Percentiles rank a stretch among this genome's conserved stretches.
Evolutionary conservation across 495 filamentous ascomycete genomes (phyloP).

Genomic region (Penicillium desertorum): DNA sequence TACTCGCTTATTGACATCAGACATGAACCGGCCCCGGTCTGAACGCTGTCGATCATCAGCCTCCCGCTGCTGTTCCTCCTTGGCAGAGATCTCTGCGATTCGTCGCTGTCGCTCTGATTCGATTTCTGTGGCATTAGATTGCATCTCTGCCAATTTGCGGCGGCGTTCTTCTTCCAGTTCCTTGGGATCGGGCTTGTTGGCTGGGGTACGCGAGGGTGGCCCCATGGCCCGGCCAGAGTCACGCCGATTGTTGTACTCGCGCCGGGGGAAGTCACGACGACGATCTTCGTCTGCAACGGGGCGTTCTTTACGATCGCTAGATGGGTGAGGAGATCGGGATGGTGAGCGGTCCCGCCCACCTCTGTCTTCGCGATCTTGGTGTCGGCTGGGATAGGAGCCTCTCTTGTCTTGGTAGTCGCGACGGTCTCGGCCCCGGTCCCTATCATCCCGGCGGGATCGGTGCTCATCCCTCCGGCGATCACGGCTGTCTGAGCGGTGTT

Average conservation of each 20-base stretch:
- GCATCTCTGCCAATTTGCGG: conserved; percentile 82
- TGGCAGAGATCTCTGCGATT: conserved; percentile 63
- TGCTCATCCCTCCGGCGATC: conserved; percentile 24
- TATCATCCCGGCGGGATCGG: conserved; percentile 25
- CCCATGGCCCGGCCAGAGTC: conserved; percentile 27
- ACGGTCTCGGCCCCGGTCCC: conserved; percentile 24
- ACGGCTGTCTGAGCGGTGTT: conserved; percentile 22
- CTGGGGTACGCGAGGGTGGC: conserved; percentile 13
- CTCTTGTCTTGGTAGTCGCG: conserved; percentile 19
- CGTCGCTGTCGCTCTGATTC: conserved; percentile 72
- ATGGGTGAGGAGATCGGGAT: conserved; percentile 13
- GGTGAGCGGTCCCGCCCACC: conserved; percentile 25
- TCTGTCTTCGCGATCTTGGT: conserved; percentile 32
- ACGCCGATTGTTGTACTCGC: conserved; percentile 18
- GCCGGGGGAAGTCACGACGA: conserved; percentile 22
- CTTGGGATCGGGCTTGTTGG: conserved; percentile 24
- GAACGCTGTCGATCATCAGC: conserved; percentile 56
- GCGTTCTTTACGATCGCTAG: conserved; percentile 16
- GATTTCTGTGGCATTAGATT: conserved; percentile 74
- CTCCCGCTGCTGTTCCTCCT: conserved; percentile 62
- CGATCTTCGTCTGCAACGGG: conserved; percentile 5
- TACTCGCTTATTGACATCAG: conserved; percentile 39
- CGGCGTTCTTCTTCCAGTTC: conserved; percentile 43
- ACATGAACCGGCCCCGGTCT: conserved; percentile 43
- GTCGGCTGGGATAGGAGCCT: conserved; percentile 25